Conservation (phyloP, 2,329 filamentous ascomycete genomes). For the Coleophoma cylindrospora region DNA sequence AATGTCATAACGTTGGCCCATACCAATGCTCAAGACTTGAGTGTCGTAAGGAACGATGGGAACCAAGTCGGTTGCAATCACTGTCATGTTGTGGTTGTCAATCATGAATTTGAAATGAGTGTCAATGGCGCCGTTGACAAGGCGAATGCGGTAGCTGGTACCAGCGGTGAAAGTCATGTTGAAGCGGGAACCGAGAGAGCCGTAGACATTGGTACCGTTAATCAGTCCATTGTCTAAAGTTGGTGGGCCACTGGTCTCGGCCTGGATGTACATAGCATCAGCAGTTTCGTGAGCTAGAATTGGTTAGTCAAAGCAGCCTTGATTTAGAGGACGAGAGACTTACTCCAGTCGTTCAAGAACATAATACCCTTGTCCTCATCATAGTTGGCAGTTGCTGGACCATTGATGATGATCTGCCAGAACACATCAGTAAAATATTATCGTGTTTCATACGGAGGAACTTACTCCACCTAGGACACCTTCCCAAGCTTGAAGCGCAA, state of each 20-base stretch:
- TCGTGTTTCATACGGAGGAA: too few relatives aligned
- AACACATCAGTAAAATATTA: too few relatives aligned
- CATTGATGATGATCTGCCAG: constrained; percentile 49
- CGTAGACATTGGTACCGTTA: constrained; percentile 13
- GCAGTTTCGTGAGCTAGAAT: constrained; percentile 9
- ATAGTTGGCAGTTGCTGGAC: constrained; percentile 51
- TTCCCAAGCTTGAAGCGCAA: constrained; percentile 40
- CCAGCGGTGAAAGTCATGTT: constrained; percentile 29
- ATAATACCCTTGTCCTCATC: constrained; percentile 56
- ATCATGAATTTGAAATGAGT: constrained; percentile 37
- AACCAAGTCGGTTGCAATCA: constrained; percentile 57
- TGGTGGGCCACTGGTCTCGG: constrained; percentile 7
- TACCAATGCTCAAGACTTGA: constrained; percentile 47
- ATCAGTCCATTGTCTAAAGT: constrained; percentile 20
- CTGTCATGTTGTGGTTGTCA: constrained; percentile 47
- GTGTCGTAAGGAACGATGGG: constrained; percentile 43
- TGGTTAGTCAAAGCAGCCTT: too few relatives aligned
- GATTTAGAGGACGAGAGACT: too few relatives aligned
- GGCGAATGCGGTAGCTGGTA: constrained; percentile 35
- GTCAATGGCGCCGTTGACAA: constrained; percentile 36
- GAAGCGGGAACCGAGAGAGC: constrained; percentile 10
- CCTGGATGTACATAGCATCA: constrained; percentile 4
- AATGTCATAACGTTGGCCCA: constrained; percentile 39
- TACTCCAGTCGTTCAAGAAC: constrained; percentile 15
- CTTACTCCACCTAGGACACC: constrained; percentile 46